Conservation (phyloP, 2,329 filamentous ascomycete genomes). For the Claviceps purpurea region DNA sequence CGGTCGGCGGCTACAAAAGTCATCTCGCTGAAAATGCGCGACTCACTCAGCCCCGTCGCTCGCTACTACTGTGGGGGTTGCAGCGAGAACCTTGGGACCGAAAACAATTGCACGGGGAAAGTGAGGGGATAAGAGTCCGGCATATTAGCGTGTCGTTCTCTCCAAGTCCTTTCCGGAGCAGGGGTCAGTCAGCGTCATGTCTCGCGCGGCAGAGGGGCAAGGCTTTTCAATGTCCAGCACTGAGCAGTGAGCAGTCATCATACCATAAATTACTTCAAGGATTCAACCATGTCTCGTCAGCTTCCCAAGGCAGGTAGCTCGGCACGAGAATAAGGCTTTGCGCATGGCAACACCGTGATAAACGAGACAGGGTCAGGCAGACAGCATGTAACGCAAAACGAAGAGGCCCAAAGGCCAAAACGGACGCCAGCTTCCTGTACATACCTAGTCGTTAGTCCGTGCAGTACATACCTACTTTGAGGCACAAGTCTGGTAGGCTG, state of each 20-base stretch:
- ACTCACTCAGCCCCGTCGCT: neutral
- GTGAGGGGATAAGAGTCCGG: neutral
- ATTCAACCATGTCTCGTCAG: too few relatives aligned
- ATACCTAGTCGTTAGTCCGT: neutral
- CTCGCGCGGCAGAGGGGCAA: neutral
- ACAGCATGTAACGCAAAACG: too few relatives aligned
- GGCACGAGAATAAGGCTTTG: too few relatives aligned
- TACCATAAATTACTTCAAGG: too few relatives aligned
- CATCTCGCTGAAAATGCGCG: neutral
- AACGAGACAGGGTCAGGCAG: too few relatives aligned
- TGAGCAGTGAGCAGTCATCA: too few relatives aligned
- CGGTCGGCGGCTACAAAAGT: neutral
- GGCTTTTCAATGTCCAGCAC: neutral
- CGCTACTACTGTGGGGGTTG: neutral
- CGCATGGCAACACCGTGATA: too few relatives aligned
- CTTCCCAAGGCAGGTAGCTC: too few relatives aligned
- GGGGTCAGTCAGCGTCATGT: neutral
- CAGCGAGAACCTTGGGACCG: neutral
- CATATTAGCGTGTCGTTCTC: neutral
- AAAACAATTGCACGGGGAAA: neutral
- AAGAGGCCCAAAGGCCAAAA: too few relatives aligned
- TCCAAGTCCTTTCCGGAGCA: neutral
- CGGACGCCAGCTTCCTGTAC: neutral
- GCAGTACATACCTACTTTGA: too few relatives aligned
- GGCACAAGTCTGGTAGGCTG: neutral